phyloP scores from a whole-genome alignment of 2,329 filamentous ascomycete genomes.

The Fusarium guadeloupense region DNA sequence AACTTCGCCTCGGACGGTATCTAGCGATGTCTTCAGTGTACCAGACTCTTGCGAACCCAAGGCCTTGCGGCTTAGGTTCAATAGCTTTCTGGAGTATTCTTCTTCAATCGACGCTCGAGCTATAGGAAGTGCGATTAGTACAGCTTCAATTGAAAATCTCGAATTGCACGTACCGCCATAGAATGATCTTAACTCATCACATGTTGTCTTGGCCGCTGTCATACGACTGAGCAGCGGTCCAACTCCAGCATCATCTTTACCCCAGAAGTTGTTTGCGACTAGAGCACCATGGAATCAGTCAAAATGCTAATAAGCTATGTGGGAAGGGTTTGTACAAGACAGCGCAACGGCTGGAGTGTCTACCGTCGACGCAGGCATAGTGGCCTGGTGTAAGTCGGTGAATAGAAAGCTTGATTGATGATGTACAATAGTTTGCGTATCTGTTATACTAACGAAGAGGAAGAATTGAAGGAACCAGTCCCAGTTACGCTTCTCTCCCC shows the following conservation, averaged over 20 bases:
- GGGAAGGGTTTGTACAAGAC: constrained; percentile 63
- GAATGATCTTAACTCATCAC: constrained; percentile 91
- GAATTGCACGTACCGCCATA: constrained; percentile 72
- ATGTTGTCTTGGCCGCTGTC: constrained; percentile 92
- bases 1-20: constrained; percentile 87
- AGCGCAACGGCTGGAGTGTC: constrained; percentile 72
- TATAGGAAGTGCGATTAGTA: constrained; percentile 45
- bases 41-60: constrained; percentile 89
- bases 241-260: constrained; percentile 97
- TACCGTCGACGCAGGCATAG: constrained; percentile 68
- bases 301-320: background rate
- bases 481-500: constrained; percentile 29
- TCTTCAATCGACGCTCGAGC: constrained; percentile 95
- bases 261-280: constrained; percentile 99
- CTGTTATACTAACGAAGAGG: constrained; percentile 7
- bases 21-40: constrained; percentile 82
- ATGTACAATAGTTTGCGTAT: constrained; percentile 1
- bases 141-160: background rate
- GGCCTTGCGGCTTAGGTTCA: constrained; percentile 86
- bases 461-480: constrained; percentile 35
- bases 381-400: constrained; percentile 38
- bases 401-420: constrained; percentile 1
- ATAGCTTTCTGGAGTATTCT: constrained; percentile 90
- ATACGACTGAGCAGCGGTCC: constrained; percentile 91
- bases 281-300: constrained; percentile 26